Percentiles rank a stretch among this genome's conserved stretches.
Conservation (phyloP, 208 protist genomes). For the Leishmania braziliensis region DNA sequence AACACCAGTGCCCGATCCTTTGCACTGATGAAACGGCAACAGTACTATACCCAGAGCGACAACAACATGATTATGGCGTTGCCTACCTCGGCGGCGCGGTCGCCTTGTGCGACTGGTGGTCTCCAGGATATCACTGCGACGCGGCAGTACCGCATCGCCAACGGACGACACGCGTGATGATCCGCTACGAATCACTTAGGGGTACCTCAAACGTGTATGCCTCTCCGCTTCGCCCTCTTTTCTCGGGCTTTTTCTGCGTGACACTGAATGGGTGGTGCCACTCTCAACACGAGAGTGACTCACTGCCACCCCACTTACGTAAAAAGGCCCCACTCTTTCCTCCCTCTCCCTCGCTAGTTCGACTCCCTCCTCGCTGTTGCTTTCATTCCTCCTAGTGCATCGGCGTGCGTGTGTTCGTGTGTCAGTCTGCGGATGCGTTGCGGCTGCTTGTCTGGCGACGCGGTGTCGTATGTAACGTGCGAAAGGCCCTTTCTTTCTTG, state of each 20-base stretch:
- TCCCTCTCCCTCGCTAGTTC: background rate
- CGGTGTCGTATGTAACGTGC: background rate
- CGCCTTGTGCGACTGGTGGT: background rate
- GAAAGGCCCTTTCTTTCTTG: background rate
- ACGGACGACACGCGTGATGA: background rate
- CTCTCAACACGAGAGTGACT: background rate
- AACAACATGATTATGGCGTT: constrained; percentile 61
- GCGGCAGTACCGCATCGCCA: background rate
- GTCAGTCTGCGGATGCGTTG: no score
- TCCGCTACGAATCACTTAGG: background rate
- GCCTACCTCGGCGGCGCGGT: background rate
- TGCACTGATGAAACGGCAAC: constrained; percentile 77
- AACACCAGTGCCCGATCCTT: constrained; percentile 60
- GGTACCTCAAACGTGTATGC: background rate
- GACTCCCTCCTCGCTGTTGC: background rate
- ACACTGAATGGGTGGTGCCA: background rate
- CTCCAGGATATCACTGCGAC: background rate
- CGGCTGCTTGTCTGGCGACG: no score
- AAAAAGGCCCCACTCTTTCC: background rate
- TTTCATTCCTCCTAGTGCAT: background rate
- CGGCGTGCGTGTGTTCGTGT: background rate
- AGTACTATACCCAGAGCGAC: constrained; percentile 90
- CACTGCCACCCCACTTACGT: background rate
- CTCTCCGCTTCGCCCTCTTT: background rate
- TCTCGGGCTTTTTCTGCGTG: background rate